A percentile compares a stretch with the other conserved stretches of the same genome.
phyloP scores from a whole-genome alignment of 768 basidiomycete species.

The Pleurotus giganteus region DNA sequence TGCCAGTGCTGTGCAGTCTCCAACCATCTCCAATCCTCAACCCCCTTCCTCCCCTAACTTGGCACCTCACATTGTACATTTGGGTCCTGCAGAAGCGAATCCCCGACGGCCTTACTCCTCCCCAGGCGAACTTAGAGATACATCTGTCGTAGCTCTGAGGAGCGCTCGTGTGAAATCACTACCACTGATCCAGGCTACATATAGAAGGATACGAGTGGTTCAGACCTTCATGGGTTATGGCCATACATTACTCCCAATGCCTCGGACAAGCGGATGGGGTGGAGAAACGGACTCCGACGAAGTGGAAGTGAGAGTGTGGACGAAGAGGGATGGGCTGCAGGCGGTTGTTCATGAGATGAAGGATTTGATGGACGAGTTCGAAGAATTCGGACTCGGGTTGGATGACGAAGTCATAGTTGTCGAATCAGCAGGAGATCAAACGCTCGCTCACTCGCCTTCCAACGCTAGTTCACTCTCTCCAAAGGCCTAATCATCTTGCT shows the following conservation, averaged over 20 bases:
- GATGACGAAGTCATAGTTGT: constrained; percentile 30
- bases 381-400: constrained; percentile 26
- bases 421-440: constrained; percentile 16
- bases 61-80: constrained; percentile 13
- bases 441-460: constrained; percentile 10
- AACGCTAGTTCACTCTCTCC: neutral
- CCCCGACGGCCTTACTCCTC: constrained; percentile 14
- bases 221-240: constrained; percentile 67
- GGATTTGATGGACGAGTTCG: constrained; percentile 61
- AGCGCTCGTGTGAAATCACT: constrained; percentile 48
- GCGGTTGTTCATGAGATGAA: constrained; percentile 53
- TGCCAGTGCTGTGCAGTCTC: constrained; percentile 23
- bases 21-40: constrained; percentile 8
- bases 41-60: neutral
- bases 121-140: constrained; percentile 19
- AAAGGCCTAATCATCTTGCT: too few species aligned
- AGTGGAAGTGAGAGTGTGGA: constrained; percentile 46
- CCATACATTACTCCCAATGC: constrained; percentile 45
- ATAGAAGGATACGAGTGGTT: constrained; percentile 57
- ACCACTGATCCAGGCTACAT: constrained; percentile 54
- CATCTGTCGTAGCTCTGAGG: constrained; percentile 24
- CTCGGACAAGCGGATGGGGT: constrained; percentile 17
- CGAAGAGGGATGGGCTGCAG: constrained; percentile 48
- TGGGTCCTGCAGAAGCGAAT: constrained; percentile 16
- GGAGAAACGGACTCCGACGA: constrained; percentile 29